A percentile compares a stretch with the other conserved stretches of the same genome.
Evolutionary conservation across 768 basidiomycete genomes (phyloP).

Genomic region (Pleurotus tuber-regium): DNA sequence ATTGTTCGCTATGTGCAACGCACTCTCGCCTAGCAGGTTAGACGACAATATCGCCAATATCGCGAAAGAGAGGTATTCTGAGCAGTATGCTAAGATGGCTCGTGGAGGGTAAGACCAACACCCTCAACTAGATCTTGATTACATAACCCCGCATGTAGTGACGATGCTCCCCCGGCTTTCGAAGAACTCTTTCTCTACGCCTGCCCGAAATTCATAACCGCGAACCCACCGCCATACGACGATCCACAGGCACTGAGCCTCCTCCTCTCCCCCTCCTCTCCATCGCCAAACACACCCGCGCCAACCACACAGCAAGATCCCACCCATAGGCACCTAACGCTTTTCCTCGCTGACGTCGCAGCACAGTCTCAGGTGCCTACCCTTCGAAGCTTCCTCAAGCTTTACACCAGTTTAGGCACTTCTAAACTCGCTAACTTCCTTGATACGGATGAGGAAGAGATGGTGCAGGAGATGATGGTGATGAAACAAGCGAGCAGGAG

Average conservation of each 20-base stretch:
- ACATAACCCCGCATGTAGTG: slow-evolving; percentile 39
- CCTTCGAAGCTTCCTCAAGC: slow-evolving; percentile 86
- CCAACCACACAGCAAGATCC: slow-evolving; percentile 5
- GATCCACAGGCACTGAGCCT: slow-evolving; percentile 60
- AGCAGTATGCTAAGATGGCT: slow-evolving; percentile 83
- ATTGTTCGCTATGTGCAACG: slow-evolving; percentile 89
- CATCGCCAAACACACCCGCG: slow-evolving; percentile 61
- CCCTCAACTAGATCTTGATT: not conserved
- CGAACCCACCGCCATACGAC: slow-evolving; percentile 93
- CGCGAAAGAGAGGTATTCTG: slow-evolving; percentile 91
- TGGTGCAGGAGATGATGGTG: slow-evolving; percentile 96
- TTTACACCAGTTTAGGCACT: slow-evolving; percentile 93
- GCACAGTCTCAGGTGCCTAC: slow-evolving; percentile 80
- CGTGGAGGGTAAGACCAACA: slow-evolving; percentile 56
- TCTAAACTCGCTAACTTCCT: slow-evolving; percentile 91
- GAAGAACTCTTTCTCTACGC: slow-evolving; percentile 94
- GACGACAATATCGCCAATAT: slow-evolving; percentile 94
- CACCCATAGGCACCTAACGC: slow-evolving; percentile 68
- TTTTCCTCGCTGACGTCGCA: slow-evolving; percentile 81
- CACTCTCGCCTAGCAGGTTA: slow-evolving; percentile 86
- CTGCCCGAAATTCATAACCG: slow-evolving; percentile 95
- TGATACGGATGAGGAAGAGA: slow-evolving; percentile 89
- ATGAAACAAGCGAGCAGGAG: slow-evolving; percentile 88
- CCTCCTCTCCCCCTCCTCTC: slow-evolving; percentile 37
- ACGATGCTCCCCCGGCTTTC: slow-evolving; percentile 76